Conservation (phyloP, 2,329 filamentous ascomycete species). For the Ceratocystis albifundus region DNA sequence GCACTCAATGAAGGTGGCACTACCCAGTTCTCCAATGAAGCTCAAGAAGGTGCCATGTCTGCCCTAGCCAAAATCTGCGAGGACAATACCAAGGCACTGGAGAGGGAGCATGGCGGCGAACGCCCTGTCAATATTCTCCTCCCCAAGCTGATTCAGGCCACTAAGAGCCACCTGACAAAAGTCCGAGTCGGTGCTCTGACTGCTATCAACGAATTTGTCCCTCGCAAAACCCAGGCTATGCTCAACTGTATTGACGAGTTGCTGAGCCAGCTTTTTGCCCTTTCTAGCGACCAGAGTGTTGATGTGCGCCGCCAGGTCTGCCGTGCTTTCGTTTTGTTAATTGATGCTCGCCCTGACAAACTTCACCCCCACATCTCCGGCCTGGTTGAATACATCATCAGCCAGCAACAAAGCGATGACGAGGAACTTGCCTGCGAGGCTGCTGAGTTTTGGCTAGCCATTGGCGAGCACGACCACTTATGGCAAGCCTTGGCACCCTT, state of each 20-base stretch:
- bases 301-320: conserved; percentile 90
- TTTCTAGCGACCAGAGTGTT: conserved; percentile 63
- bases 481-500: conserved; percentile 66
- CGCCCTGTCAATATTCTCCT: conserved; percentile 79
- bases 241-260: conserved; percentile 69
- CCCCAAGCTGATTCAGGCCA: conserved; percentile 81
- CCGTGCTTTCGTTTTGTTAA: conserved; percentile 80
- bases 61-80: conserved; percentile 93
- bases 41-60: conserved; percentile 87
- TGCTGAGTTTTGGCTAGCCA: conserved; percentile 92
- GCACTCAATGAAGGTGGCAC: conserved; percentile 57
- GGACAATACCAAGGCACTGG: conserved; percentile 77
- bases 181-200: conserved; percentile 70
- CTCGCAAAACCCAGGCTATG: conserved; percentile 71
- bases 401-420: conserved; percentile 78
- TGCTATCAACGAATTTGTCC: conserved; percentile 84
- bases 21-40: conserved; percentile 50
- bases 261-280: conserved; percentile 67
- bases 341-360: conserved; percentile 82
- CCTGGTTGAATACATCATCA: conserved; percentile 84
- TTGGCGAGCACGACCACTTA: conserved; percentile 75
- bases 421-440: conserved; percentile 87
- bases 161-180: conserved; percentile 60
- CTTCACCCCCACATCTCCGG: conserved; percentile 77
- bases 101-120: conserved; percentile 79